These are phyloP conservation scores for Chenopodium formosanum DNA, from an alignment of 148 eudicot species.

Conservation along the genomic window DNA sequence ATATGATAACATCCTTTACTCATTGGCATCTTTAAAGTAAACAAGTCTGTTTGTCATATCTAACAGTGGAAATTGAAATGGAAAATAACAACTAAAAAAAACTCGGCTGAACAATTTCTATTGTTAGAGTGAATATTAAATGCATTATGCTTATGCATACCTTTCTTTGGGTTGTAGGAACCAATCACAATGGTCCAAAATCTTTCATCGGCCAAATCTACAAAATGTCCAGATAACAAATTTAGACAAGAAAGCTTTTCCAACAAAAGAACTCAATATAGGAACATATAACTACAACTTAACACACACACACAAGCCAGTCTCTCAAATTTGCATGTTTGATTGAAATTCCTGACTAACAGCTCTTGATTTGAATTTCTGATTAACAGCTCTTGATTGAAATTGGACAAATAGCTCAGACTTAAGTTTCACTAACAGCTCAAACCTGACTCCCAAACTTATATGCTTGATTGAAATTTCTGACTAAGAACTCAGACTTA, in stretches of 20 bases:
- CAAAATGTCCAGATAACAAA: slow-evolving; percentile 4
- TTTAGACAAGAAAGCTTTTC: background rate
- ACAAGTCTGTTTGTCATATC: background rate
- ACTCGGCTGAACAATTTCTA: background rate
- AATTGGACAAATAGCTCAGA: too few species aligned
- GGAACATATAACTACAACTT: background rate
- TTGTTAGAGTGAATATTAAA: background rate
- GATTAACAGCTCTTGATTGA: too few species aligned
- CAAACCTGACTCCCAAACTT: too few species aligned
- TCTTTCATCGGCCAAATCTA: slow-evolving; percentile 53
- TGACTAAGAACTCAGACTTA: background rate
- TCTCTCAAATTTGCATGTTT: too few species aligned
- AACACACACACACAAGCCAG: background rate
- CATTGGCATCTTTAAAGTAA: background rate
- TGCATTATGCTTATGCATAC: slow-evolving; percentile 6
- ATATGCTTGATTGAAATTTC: too few species aligned
- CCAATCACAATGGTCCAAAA: slow-evolving; percentile 41
- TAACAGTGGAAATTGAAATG: background rate
- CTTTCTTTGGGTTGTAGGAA: background rate
- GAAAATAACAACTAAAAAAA: background rate
- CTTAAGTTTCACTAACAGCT: too few species aligned
- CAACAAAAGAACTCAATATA: background rate
- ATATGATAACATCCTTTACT: too few species aligned
- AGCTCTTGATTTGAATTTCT: too few species aligned
- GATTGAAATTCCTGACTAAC: too few species aligned